Base-by-base conservation (phyloP, 2,329 filamentous ascomycete genomes). In the Proliferodiscus dingleyae region DNA sequence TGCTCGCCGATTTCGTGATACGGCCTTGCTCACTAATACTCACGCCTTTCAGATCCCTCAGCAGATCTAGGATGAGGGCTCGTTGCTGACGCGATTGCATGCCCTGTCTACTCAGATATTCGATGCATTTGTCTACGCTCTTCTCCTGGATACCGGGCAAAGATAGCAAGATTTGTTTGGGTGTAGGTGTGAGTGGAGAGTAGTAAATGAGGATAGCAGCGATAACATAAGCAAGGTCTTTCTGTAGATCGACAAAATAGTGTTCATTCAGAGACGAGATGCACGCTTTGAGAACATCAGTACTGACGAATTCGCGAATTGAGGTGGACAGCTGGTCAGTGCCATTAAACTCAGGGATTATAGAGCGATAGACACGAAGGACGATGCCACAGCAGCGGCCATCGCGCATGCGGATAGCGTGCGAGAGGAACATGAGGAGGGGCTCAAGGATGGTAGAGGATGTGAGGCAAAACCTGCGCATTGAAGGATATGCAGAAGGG, bases 211-310 rank as follows among this genome's bases (percentile, higher is more conserved):
- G 74, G 50, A 97, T 93, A 3, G 83, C 79, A 0, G 90, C 90
- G 51, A 98, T 95, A 29, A 97, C 74, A 18, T 83, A 79, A 1
- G 89, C 91, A 18, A 98, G 75, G 41, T 98, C 90, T 63, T 90
- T 91, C 61, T 98, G 93, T 51, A 94, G 80, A 56, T 98, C 93
- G 26, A 96, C 90, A 66, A 97, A 98, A 66, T 97, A 96, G 0
- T 89, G 84, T 56, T 98, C 93, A 67, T 97, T 87, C 41, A 98
- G 80, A 2, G 87, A 94, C 2, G 84, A 87, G 63, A 96, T 87
- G 60, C 87, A 91, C 0, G 89, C 89, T 69, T 90, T 88, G 40
- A 98, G 77, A 2, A 97, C 88, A 55, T 95, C 87, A 4, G 82
- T 81, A 42, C 83, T 89, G 61, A 97, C 90, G 66, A 90, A 98